Evolutionary conservation across 2,329 filamentous ascomycete genomes (phyloP).

Genomic region (Aspergillus neoniger): DNA sequence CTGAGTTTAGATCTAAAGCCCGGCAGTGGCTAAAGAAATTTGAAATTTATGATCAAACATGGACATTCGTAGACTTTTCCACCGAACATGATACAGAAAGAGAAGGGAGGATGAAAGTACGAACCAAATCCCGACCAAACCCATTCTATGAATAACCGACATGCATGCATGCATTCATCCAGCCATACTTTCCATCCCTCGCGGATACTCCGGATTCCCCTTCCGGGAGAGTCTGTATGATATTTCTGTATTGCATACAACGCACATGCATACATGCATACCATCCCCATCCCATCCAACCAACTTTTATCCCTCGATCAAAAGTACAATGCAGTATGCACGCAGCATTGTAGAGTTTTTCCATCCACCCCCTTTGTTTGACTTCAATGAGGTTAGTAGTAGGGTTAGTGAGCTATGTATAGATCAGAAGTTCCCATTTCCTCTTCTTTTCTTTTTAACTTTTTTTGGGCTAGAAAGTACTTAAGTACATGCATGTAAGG

Average conservation of each 20-base stretch:
- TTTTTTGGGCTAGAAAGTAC: no score
- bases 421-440: no score
- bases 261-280: not conserved
- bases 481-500: no score
- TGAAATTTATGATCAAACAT: slow-evolving; percentile 18
- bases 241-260: no score
- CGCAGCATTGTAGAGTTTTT: no score
- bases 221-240: not conserved
- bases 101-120: not conserved
- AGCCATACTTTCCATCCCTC: not conserved
- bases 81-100: not conserved
- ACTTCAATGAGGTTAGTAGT: no score
- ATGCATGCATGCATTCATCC: not conserved
- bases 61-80: no score
- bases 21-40: slow-evolving; percentile 27
- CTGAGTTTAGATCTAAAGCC: slow-evolving; percentile 30
- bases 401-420: no score
- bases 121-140: not conserved
- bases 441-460: no score
- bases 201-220: not conserved
- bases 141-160: not conserved
- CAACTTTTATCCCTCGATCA: not conserved
- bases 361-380: no score
- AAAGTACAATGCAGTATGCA: no score
- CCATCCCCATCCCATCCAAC: not conserved